Evolutionary conservation across 352 stramenopile genomes (phyloP), one percentile per base, ranked within the genome.

Genomic region (Thalassiosira allenii): DNA sequence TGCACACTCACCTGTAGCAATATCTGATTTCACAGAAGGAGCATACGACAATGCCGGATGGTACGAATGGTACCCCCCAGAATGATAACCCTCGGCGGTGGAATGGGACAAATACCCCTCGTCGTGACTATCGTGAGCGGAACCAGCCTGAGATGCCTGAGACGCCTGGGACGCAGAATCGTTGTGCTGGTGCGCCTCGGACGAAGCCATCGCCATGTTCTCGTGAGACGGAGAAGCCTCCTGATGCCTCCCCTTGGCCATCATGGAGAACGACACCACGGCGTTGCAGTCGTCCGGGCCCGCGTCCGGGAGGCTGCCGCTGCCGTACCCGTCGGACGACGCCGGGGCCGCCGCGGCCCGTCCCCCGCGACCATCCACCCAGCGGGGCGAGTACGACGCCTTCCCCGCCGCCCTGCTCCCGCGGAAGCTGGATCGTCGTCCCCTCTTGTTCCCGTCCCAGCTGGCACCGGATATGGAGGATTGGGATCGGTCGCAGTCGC

Each of bases 61-160:
- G n/a, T n/a, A n/a, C n/a, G n/a, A n/a, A n/a, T n/a, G n/a, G n/a
- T n/a, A 75, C 8, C 65, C 65, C 22, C 54, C 65, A 2, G 65
- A 75, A 17, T 75, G 58, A 52, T 79, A 72, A 0, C 59, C 58
- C 58, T 71, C 58, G 14, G 52, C 61, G n/a, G 58, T 79, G 14
- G 70, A 79, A 33, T 78, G 68, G 22, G 58, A 72, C 25, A 79
- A 63, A 59, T 79, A 79, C 1, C 70, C 70, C 32, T 79, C 70
- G 44, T 79, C 70, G 14, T 79, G 70, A 17, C 32, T 66, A 52
- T 79, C 69, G 41, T 66, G 66, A 22, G 37, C 34, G 44, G 20
- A 37, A 0, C 44, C 66, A 23, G 67, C 47, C 40, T 53, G 33
- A 14, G 56, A 70, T 33, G 70, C 49, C 23, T 71, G 59, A 56